Conservation (phyloP, 148 eudicot species). For the Talinum fruticosum region DNA sequence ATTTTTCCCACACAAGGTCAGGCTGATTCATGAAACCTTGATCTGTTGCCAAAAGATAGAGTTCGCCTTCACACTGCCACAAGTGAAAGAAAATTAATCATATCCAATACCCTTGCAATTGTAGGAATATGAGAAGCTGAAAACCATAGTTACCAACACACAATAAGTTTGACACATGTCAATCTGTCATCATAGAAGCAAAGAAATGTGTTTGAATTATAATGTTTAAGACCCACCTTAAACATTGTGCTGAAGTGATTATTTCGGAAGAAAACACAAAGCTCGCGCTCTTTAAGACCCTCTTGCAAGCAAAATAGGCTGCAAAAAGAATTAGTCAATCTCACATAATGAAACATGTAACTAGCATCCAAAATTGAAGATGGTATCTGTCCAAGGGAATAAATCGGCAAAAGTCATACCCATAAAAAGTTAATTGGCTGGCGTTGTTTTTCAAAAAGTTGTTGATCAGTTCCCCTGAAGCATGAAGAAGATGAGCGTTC, state of each 20-base stretch:
- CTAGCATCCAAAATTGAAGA: background rate
- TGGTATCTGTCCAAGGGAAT: background rate
- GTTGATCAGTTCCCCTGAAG: slow-evolving; percentile 61
- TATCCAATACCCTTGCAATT: background rate
- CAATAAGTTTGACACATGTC: too few species aligned
- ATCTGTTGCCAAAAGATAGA: slow-evolving; percentile 82
- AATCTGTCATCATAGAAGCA: background rate
- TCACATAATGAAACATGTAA: slow-evolving; percentile 1
- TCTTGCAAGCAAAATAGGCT: slow-evolving; percentile 82
- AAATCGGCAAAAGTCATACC: slow-evolving; percentile 39
- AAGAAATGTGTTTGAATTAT: background rate
- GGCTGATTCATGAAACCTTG: slow-evolving; percentile 93
- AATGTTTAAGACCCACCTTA: slow-evolving; percentile 47
- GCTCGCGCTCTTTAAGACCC: slow-evolving; percentile 70
- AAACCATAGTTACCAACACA: background rate
- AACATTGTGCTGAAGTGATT: slow-evolving; percentile 98
- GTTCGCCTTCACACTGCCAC: slow-evolving; percentile 69
- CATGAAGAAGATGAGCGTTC: slow-evolving; percentile 9
- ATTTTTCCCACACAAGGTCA: slow-evolving; percentile 91
- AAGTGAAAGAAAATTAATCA: slow-evolving; percentile 13
- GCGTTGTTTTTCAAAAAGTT: slow-evolving; percentile 76
- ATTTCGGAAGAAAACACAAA: slow-evolving; percentile 96
- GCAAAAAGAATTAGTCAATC: slow-evolving; percentile 24
- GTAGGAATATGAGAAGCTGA: background rate
- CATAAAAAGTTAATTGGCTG: slow-evolving; percentile 77